Percentiles rank a stretch among this genome's conserved stretches.
These are phyloP conservation scores for Amborella trichopoda DNA, from an alignment of 164 flowering plant genomes.

Conservation along the genomic window DNA sequence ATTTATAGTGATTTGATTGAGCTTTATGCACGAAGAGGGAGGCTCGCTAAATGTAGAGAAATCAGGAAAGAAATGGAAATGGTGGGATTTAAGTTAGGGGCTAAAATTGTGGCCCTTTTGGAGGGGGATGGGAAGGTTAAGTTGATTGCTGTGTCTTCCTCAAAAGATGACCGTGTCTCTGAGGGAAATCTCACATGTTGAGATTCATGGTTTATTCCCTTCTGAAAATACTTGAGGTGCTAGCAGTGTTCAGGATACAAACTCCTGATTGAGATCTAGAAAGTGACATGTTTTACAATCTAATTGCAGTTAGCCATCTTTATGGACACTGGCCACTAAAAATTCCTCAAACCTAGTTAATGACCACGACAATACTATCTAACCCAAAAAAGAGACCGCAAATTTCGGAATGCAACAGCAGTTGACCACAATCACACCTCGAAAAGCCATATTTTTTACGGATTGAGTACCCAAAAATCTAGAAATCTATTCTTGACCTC, in stretches of 20 bases:
- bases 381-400: too few relatives aligned
- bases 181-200: not conserved
- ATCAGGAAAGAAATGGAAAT: slow-evolving; percentile 55
- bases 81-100: slow-evolving; percentile 64
- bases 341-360: too few relatives aligned
- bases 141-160: slow-evolving; percentile 4
- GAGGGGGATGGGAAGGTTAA: slow-evolving; percentile 15
- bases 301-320: too few relatives aligned
- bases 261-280: too few relatives aligned
- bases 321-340: too few relatives aligned
- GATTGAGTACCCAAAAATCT: too few relatives aligned
- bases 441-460: too few relatives aligned
- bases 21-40: slow-evolving; percentile 44
- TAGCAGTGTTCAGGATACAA: not conserved
- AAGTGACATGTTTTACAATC: too few relatives aligned
- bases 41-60: slow-evolving; percentile 68
- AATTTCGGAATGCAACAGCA: too few relatives aligned
- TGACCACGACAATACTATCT: too few relatives aligned
- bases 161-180: slow-evolving; percentile 1
- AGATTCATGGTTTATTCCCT: slow-evolving; percentile 1
- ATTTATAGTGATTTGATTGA: slow-evolving; percentile 50
- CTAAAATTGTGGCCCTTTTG: slow-evolving; percentile 18
- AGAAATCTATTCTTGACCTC: too few relatives aligned
- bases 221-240: not conserved
- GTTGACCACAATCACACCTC: too few relatives aligned